Base-by-base conservation (phyloP, 192 early-diverging fungal genomes). In the Thoreauomyces humboldtii region DNA sequence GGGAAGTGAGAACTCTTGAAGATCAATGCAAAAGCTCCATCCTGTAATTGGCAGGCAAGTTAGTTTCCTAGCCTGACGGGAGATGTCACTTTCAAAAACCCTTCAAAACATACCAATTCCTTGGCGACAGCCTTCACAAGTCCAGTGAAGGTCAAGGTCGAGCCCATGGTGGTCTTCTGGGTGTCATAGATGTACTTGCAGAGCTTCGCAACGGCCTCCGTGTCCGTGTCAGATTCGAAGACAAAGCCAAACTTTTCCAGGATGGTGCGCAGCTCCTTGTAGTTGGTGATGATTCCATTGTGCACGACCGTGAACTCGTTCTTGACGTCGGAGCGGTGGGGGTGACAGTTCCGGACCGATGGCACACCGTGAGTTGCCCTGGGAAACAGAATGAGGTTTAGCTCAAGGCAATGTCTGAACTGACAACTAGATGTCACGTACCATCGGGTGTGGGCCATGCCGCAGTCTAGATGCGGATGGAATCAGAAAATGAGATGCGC, bases 201-300 rank as follows among this genome's bases (percentile, higher is more conserved):
- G 45, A 86, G 65, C 70, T 86, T 86, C 29, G 85, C 85, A 57
- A 86, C 70, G 52, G 60, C 62, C 67, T 86, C 85, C 12, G 85
- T 86, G 59, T 86, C 85, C n/a, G 85, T 86, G 70, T 86, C 85
- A 25, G 71, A 74, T 73, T 96, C 93, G 73, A 98, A 99, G 17
- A 72, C 77, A 76, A 91, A 98, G 65, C 85, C 85, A 50, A 77
- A 78, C 77, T 84, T 86, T 70, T 86, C 81, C 34, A 86, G 66
- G 22, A 86, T 65, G 54, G 72, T 67, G 43, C 80, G 69, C 34
- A 86, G 69, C 54, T 85, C 81, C 65, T 78, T 80, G 57, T 83
- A 85, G 63, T 86, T 86, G 38, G 83, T 86, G 61, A 86, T 86
- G 63, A 86, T 86, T 27, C 85, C 85, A 65, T 86, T 86, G 74